These are phyloP conservation scores for Inga oerstediana DNA, from an alignment of 306 rosid species.

Conservation along the genomic window DNA sequence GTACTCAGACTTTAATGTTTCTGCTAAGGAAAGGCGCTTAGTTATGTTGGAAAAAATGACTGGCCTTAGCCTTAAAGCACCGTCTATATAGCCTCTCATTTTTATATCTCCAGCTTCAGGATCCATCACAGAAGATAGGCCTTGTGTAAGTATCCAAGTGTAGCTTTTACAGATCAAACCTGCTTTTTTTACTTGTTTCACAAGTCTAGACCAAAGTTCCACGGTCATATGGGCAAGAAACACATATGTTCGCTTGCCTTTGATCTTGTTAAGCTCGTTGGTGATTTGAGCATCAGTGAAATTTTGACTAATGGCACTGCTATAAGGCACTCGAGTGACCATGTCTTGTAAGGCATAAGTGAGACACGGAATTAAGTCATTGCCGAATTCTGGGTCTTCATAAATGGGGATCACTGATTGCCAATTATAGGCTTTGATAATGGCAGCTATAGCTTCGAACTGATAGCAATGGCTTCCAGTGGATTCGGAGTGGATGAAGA, in stretches of 20 bases:
- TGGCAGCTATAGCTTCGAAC: background rate
- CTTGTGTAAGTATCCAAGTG: slow-evolving; percentile 33
- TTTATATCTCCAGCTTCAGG: background rate
- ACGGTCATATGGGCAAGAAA: slow-evolving; percentile 43
- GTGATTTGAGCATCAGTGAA: background rate
- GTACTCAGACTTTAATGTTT: background rate
- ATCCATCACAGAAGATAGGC: slow-evolving; percentile 28
- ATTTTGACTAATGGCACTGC: slow-evolving; percentile 27
- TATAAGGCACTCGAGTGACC: background rate
- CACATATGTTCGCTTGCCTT: slow-evolving; percentile 14
- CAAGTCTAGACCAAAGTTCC: slow-evolving; percentile 20
- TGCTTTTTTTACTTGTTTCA: slow-evolving; percentile 28
- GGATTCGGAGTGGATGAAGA: background rate
- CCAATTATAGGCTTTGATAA: background rate
- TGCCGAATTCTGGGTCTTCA: background rate
- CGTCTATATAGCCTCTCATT: background rate
- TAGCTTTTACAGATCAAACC: slow-evolving; percentile 36
- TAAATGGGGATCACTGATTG: background rate
- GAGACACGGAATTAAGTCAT: background rate
- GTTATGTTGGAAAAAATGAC: no score
- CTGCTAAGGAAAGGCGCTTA: background rate
- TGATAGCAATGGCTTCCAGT: background rate
- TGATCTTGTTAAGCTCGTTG: background rate
- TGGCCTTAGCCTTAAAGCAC: background rate
- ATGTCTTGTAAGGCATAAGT: background rate